Percentiles rank a stretch among this genome's conserved stretches.
Conservation (phyloP, 2,329 filamentous ascomycete genomes). For the Sodiomyces alkalinus region DNA sequence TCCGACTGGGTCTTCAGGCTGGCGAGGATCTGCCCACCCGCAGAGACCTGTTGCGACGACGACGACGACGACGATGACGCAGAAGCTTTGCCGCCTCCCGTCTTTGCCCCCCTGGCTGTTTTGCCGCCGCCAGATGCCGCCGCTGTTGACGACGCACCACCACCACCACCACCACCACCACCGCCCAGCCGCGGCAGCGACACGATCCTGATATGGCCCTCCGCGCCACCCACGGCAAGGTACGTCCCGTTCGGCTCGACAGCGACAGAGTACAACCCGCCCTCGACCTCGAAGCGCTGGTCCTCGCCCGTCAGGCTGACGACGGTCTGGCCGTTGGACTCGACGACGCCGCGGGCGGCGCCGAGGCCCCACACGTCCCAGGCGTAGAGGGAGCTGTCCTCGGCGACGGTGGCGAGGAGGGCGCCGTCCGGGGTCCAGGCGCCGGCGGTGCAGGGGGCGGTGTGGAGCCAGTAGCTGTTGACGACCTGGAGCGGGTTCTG, state of each 20-base stretch:
- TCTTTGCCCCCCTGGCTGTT: slow-evolving; percentile 17
- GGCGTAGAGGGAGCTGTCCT: slow-evolving; percentile 79
- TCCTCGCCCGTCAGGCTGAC: slow-evolving; percentile 67
- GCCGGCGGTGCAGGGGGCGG: slow-evolving; percentile 71
- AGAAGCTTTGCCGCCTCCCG: no score
- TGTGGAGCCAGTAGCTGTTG: slow-evolving; percentile 87
- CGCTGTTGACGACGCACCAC: slow-evolving; percentile 7
- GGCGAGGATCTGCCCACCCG: slow-evolving; percentile 55
- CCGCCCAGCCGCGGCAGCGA: slow-evolving; percentile 63
- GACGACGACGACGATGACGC: no score
- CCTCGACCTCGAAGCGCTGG: slow-evolving; percentile 82
- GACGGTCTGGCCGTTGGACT: slow-evolving; percentile 45
- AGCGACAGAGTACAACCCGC: slow-evolving; percentile 78
- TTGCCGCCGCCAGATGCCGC: slow-evolving; percentile 13
- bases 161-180: no score
- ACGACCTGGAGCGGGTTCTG: slow-evolving; percentile 54
- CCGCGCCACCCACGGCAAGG: slow-evolving; percentile 75
- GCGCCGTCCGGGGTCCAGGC: slow-evolving; percentile 81
- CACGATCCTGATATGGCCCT: slow-evolving; percentile 72
- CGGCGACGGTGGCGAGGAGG: slow-evolving; percentile 73
- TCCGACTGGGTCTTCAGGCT: slow-evolving; percentile 63
- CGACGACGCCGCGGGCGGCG: slow-evolving; percentile 36
- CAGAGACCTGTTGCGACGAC: slow-evolving; percentile 21
- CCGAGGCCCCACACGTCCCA: slow-evolving; percentile 83
- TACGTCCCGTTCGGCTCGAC: slow-evolving; percentile 67